Percentiles rank a stretch among this genome's conserved stretches.
phyloP scores from a whole-genome alignment of 768 basidiomycete species.

The Ephemerocybe angulata region DNA sequence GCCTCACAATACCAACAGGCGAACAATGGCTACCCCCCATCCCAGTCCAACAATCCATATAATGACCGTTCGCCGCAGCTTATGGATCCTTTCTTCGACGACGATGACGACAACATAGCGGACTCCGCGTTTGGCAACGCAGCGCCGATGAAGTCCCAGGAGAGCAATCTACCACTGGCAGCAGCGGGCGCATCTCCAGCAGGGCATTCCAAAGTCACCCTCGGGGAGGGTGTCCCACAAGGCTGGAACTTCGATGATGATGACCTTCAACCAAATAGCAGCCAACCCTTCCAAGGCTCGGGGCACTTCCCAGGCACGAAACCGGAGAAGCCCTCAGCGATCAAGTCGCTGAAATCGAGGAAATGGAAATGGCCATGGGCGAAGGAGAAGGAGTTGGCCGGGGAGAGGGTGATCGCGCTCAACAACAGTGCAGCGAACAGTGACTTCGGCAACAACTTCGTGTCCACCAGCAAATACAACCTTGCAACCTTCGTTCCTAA shows the following conservation, averaged over 20 bases:
- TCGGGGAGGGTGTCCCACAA: slow-evolving; percentile 48
- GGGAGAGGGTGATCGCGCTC: slow-evolving; percentile 78
- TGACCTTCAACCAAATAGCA: slow-evolving; percentile 39
- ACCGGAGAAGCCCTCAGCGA: slow-evolving; percentile 16
- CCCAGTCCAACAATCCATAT: slow-evolving; percentile 38
- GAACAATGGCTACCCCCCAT: slow-evolving; percentile 59
- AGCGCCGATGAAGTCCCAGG: slow-evolving; percentile 47
- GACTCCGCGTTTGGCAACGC: slow-evolving; percentile 65
- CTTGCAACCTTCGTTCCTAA: slow-evolving; percentile 83
- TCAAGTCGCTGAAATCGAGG: slow-evolving; percentile 27
- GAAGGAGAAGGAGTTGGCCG: slow-evolving; percentile 58
- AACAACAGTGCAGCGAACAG: slow-evolving; percentile 68
- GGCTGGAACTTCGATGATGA: slow-evolving; percentile 77
- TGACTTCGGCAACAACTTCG: slow-evolving; percentile 75
- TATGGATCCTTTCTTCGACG: slow-evolving; percentile 88
- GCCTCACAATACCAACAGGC: slow-evolving; percentile 48
- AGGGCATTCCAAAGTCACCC: slow-evolving; percentile 47
- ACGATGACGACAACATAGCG: slow-evolving; percentile 70
- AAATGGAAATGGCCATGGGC: slow-evolving; percentile 86
- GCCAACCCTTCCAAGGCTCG: slow-evolving; percentile 40
- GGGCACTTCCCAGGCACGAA: slow-evolving; percentile 35
- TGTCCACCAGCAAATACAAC: slow-evolving; percentile 96
- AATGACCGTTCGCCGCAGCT: slow-evolving; percentile 43
- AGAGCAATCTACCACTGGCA: slow-evolving; percentile 57
- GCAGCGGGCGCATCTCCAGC: slow-evolving; percentile 59